Evolutionary conservation across 78 protist genomes (phyloP), one percentile per base, ranked within the genome.

Genomic region (Polysphondylium violaceum): DNA sequence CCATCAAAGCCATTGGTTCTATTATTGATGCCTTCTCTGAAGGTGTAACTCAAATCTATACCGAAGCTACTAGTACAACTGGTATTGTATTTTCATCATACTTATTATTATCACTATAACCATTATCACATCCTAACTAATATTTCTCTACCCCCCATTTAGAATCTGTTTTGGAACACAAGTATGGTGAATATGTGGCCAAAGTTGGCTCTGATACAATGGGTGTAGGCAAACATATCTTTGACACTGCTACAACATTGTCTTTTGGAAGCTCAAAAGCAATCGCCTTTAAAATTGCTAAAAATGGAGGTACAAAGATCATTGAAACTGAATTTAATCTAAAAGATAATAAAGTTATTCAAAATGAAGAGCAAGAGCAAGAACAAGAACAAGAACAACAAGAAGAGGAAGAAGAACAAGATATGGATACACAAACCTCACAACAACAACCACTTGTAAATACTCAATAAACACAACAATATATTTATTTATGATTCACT

Each of bases 171-270:
- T 56, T 83, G 1, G 31, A 83, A 12, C 77, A 83, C 21, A 67
- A 69, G n/a, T 56, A 29, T 53, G 91, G 91, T 69, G n/a, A 83
- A 31, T 55, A 83, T 33, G 79, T n/a, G 6, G 91, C 91, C 2
- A 40, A 23, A 14, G 43, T 83, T 0, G 58, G 81, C 5, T 29
- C 40, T 21, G 65, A 83, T 23, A n/a, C 91, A 4, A 31, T 83
- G 11, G 56, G 60, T 2, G 44, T 59, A 0, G 14, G 55, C 5
- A 83, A 83, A 44, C 81, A 83, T 58, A 51, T 83, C 6, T n/a
- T 69, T 16, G 76, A 67, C 14, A 83, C 91, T 31, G 79, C 91
- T 3, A 25, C 69, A 64, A 69, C n/a, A n/a, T n/a, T n/a, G n/a
- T n/a, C 55, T 59, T 19, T 73, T 25, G 79, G 65, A 8, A 29